Conservation (phyloP, 2,329 filamentous ascomycete species). For the Biscogniauxia marginata region DNA sequence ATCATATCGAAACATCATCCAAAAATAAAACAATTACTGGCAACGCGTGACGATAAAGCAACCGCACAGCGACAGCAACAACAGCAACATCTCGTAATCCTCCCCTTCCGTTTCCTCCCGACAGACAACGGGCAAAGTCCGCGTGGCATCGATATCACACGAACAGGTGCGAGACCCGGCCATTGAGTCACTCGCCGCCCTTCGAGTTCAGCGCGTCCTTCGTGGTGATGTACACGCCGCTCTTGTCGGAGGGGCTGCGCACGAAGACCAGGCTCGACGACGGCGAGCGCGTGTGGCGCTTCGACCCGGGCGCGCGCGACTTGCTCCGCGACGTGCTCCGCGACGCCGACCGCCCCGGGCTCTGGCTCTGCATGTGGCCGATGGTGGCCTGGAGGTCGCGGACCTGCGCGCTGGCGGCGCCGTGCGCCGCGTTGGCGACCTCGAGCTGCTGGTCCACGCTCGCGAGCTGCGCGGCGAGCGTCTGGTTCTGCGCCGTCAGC, state of each 20-base stretch:
- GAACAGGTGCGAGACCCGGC: neutral
- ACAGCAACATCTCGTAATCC: too few species aligned
- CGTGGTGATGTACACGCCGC: constrained; percentile 28
- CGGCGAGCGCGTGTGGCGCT: constrained; percentile 28
- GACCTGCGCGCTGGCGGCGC: constrained; percentile 12
- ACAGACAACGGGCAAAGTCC: too few species aligned
- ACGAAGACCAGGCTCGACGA: constrained; percentile 28
- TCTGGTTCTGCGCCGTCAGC: constrained; percentile 23
- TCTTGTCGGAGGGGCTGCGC: constrained; percentile 24
- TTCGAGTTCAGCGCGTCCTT: constrained; percentile 25
- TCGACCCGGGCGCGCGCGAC: constrained; percentile 3
- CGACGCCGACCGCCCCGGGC: constrained; percentile 15
- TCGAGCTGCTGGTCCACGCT: constrained; percentile 13
- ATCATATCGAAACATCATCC: neutral
- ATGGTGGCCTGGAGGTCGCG: constrained; percentile 18
- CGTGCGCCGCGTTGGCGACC: constrained; percentile 5
- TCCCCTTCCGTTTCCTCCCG: too few species aligned
- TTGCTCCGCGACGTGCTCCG: constrained; percentile 28
- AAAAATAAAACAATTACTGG: neutral
- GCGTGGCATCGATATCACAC: neutral
- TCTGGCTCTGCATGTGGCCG: constrained; percentile 14
- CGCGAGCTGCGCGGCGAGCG: constrained; percentile 14
- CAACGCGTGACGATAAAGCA: neutral
- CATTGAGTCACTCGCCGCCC: constrained; percentile 13
- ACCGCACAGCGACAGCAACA: neutral